These are phyloP conservation scores for Pleurotus salmoneostramineus DNA, from an alignment of 768 basidiomycete genomes.

Conservation along the genomic window DNA sequence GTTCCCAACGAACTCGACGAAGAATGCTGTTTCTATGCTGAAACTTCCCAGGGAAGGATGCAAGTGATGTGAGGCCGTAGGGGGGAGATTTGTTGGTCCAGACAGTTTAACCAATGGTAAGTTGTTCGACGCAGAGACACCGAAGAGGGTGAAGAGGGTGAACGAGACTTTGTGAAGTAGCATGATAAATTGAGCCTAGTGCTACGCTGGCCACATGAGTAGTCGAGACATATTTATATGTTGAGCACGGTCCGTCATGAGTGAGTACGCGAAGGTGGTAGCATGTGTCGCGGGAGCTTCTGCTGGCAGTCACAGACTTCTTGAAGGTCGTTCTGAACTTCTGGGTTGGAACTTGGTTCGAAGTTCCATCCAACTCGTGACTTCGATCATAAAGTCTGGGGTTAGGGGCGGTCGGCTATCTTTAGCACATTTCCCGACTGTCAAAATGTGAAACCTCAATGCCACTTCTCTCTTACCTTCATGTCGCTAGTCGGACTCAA, in stretches of 20 bases:
- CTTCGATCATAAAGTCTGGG: too few species aligned
- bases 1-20: constrained; percentile 48
- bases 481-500: constrained; percentile 51
- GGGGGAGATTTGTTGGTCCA: constrained; percentile 38
- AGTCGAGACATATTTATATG: not conserved
- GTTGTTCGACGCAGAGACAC: not conserved
- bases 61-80: constrained; percentile 37
- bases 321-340: not conserved
- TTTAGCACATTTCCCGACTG: too few species aligned
- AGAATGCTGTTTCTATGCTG: constrained; percentile 53
- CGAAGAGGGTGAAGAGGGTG: constrained; percentile 2
- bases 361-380: too few species aligned
- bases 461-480: not conserved
- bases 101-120: constrained; percentile 26
- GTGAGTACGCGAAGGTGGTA: not conserved
- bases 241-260: not conserved
- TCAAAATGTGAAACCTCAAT: not conserved
- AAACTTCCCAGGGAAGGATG: constrained; percentile 46
- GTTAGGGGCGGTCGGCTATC: too few species aligned
- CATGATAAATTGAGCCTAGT: too few species aligned
- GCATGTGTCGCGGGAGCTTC: not conserved
- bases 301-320: not conserved
- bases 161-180: not conserved
- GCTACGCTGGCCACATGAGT: too few species aligned
- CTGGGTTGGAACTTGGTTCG: too few species aligned